phyloP scores from a whole-genome alignment of 202 grass and related monocot species.

The Dendrocalamus latiflorus region DNA sequence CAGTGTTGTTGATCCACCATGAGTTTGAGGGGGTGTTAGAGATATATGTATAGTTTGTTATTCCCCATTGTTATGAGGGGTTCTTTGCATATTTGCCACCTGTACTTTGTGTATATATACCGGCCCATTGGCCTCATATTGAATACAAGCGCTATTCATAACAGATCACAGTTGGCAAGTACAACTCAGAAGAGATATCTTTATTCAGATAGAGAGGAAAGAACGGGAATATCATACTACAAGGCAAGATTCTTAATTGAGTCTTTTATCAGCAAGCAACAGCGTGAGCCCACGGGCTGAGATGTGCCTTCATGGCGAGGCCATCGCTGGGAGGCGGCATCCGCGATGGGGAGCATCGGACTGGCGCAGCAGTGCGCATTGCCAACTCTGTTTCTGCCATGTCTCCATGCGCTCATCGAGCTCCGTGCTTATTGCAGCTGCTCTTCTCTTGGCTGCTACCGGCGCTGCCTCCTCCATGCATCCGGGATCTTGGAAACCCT shows the following conservation, averaged over 20 bases:
- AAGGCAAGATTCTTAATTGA: not conserved
- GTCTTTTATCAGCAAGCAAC: slow-evolving; percentile 50
- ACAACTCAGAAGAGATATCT: not conserved
- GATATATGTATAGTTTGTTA: too few species aligned
- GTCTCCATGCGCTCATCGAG: not conserved
- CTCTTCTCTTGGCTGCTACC: not conserved
- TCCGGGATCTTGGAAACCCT: too few species aligned
- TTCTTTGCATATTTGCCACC: too few species aligned
- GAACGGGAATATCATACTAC: not conserved
- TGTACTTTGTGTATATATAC: too few species aligned
- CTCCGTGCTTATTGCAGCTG: not conserved
- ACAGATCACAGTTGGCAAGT: not conserved
- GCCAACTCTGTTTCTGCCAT: slow-evolving; percentile 23
- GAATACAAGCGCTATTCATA: too few species aligned
- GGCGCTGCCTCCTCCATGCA: too few species aligned
- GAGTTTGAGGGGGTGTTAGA: too few species aligned
- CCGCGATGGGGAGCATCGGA: slow-evolving; percentile 16
- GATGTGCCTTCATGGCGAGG: slow-evolving; percentile 58
- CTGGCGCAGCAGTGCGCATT: not conserved
- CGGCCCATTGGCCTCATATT: too few species aligned
- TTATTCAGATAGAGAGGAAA: not conserved
- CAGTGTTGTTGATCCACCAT: too few species aligned
- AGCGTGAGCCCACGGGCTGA: slow-evolving; percentile 66
- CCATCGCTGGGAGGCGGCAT: slow-evolving; percentile 35
- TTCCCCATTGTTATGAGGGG: too few species aligned